Conservation (phyloP, 169 alveolate species). For the Plasmodium berghei region DNA sequence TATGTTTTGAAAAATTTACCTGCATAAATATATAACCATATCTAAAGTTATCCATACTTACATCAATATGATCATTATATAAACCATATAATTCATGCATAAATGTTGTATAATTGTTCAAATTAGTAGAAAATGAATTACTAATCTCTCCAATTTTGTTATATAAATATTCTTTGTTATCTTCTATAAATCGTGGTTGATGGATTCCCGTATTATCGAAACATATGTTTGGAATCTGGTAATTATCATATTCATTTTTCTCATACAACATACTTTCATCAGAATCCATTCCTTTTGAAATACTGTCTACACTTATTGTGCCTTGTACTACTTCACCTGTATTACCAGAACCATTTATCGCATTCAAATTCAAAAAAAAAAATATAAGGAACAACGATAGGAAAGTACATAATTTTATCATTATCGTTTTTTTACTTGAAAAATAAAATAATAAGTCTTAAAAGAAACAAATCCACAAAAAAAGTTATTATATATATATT, state of each 20-base stretch:
- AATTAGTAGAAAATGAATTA: background rate
- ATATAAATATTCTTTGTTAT: constrained; percentile 13
- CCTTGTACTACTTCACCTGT: background rate
- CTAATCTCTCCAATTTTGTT: background rate
- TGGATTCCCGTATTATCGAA: no score
- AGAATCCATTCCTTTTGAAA: no score
- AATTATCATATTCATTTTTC: background rate
- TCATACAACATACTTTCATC: background rate
- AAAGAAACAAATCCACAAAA: constrained; percentile 3
- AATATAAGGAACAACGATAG: constrained; percentile 34
- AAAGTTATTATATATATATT: no score
- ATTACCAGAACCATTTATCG: constrained; percentile 3
- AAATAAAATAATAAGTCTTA: constrained; percentile 4
- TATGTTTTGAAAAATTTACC: constrained; percentile 1
- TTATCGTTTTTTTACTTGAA: background rate
- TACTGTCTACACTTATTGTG: background rate
- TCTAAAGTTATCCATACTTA: constrained; percentile 9
- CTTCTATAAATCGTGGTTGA: background rate
- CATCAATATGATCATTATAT: constrained; percentile 17
- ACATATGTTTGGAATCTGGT: background rate
- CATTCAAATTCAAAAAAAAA: constrained; percentile 26
- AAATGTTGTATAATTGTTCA: background rate
- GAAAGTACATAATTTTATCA: constrained; percentile 26
- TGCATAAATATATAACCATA: constrained; percentile 24
- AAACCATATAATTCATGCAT: constrained; percentile 10